These are phyloP conservation scores for Macaranga tanarius DNA, from an alignment of 441 rosid species.

Conservation along the genomic window DNA sequence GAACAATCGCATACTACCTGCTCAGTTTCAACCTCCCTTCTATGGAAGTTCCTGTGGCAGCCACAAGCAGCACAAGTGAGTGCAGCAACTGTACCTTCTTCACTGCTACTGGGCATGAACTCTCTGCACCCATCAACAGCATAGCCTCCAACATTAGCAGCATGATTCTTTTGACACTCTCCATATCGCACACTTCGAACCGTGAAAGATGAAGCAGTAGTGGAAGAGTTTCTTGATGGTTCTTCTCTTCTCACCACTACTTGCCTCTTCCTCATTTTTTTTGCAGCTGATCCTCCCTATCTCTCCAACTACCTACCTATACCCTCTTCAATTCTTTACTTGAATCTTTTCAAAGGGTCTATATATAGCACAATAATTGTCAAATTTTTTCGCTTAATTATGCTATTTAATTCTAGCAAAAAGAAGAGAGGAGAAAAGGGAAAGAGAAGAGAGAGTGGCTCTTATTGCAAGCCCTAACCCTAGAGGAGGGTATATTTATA, in stretches of 20 bases:
- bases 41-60: constrained; percentile 87
- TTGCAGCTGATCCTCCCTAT: not conserved
- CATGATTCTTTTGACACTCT: constrained; percentile 98
- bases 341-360: not conserved
- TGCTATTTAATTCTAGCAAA: not conserved
- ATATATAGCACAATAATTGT: not conserved
- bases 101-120: constrained; percentile 72
- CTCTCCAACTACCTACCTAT: too few species aligned
- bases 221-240: constrained; percentile 37
- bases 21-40: constrained; percentile 50
- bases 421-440: constrained; percentile 1
- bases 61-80: constrained; percentile 93
- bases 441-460: constrained; percentile 3
- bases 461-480: constrained; percentile 67
- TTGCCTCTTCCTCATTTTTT: constrained; percentile 66
- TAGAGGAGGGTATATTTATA: constrained; percentile 52
- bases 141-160: constrained; percentile 78
- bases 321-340: not conserved
- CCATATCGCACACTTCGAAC: constrained; percentile 56
- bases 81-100: constrained; percentile 57
- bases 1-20: constrained; percentile 45
- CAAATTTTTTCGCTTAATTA: not conserved
- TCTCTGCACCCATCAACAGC: constrained; percentile 98
- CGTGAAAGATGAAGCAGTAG: constrained; percentile 41
- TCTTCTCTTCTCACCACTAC: constrained; percentile 64